phyloP scores from a whole-genome alignment of 2,329 filamentous ascomycete species.

The Keithomyces neogunnii region DNA sequence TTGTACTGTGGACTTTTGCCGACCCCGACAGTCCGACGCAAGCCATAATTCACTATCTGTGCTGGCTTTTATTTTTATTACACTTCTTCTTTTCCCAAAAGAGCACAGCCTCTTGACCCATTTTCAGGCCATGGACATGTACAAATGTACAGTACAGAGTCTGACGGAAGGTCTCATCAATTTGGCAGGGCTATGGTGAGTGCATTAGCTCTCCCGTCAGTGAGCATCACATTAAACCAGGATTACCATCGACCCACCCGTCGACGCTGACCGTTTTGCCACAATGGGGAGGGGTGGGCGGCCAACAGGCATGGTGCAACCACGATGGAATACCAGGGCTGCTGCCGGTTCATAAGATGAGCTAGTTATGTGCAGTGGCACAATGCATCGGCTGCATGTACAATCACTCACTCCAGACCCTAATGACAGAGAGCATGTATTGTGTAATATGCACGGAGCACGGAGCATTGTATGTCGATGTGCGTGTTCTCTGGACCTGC shows the following conservation, averaged over 20 bases:
- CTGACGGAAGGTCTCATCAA: conserved; percentile 1
- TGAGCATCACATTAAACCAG: conserved; percentile 4
- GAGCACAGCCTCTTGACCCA: neutral
- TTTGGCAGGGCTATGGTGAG: neutral
- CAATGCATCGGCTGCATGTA: neutral
- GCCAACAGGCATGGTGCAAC: neutral
- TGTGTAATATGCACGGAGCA: too few species aligned
- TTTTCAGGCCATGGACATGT: neutral
- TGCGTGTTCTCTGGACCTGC: too few species aligned
- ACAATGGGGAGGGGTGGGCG: neutral
- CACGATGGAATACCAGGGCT: neutral
- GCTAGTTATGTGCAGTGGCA: neutral
- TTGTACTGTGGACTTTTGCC: too few species aligned
- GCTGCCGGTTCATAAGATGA: too few species aligned
- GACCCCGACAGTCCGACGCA: too few species aligned
- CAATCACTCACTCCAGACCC: neutral
- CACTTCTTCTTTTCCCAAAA: too few species aligned
- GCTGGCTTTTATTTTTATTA: too few species aligned
- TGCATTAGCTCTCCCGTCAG: conserved; percentile 14
- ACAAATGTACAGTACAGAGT: neutral
- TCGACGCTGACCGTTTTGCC: neutral
- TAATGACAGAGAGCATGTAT: neutral
- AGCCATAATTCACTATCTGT: too few species aligned
- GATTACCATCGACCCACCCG: neutral
- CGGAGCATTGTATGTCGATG: too few species aligned